Evolutionary conservation across 768 basidiomycete genomes (phyloP), one percentile per base, ranked within the genome.

Genomic region (Sporobolomyces roseus): DNA sequence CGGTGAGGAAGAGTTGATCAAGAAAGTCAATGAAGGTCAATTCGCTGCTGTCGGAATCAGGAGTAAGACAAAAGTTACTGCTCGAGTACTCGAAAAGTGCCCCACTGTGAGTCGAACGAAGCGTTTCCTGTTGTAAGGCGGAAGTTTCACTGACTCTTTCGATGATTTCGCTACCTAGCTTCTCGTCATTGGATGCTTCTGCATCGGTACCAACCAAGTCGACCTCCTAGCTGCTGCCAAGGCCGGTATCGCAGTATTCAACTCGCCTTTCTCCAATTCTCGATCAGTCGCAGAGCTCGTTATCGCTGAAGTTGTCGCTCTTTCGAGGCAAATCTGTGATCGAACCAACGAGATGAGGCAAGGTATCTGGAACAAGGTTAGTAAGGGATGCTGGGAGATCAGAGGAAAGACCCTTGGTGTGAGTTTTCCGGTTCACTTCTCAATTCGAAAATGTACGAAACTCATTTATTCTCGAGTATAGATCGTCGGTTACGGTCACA

Each of bases 221-320:
- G 93, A 97, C 78, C 86, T 99, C 52, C 68, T 78, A 56, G 86
- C 88, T 4, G 92, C 93, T 30, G 86, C 88, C 41, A 85, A 85
- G 61, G 86, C 89, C 60, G 96, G 96, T 66, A 89, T 99, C 73
- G 91, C 94, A 33, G 94, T 99, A 63, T 99, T 99, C 84, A 99
- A 99, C 80, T 98, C 96, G 9, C 96, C 96, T 41, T 94, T 93
- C 81, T 61, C 75, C 48, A 77, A 77, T 82, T 98, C 96, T 36
- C 90, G 96, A 74, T 98, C 96, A 1, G 96, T 99, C 62, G 96
- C 96, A 46, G 96, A 99, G 81, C 86, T 99, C 54, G 96, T 99
- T 79, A 86, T 99, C 80, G 84, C 87, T 66, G 96, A 99, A 80
- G 83, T 98, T 75, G 85, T 99, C 76, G 88, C 88, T 5, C 87